These are phyloP conservation scores for Microdochium trichocladiopsis DNA, from an alignment of 2,329 filamentous ascomycete genomes.

Conservation along the genomic window DNA sequence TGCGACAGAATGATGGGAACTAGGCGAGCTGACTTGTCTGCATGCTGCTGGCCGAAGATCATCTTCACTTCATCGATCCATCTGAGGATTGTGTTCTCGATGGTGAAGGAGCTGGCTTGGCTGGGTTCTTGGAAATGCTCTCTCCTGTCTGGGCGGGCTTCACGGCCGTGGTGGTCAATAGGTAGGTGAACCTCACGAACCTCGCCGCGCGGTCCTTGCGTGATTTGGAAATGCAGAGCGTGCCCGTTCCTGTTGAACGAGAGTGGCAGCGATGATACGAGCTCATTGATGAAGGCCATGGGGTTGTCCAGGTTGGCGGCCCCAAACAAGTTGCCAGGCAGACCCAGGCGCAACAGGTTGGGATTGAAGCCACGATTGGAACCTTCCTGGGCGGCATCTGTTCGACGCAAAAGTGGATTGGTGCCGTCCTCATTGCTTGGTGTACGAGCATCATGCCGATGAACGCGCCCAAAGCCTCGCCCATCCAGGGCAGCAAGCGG, in stretches of 20 bases:
- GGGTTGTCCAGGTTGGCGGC: constrained; percentile 36
- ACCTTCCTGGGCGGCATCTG: constrained; percentile 33
- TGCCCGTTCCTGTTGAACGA: constrained; percentile 37
- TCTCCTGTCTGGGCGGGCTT: constrained; percentile 37
- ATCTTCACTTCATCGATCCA: constrained; percentile 90
- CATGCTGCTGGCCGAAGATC: constrained; percentile 63
- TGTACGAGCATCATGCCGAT: constrained; percentile 45
- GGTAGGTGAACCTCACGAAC: constrained; percentile 40
- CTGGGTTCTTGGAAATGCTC: constrained; percentile 53
- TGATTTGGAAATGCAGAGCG: constrained; percentile 54
- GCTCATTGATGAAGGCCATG: constrained; percentile 46
- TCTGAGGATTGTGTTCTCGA: constrained; percentile 64
- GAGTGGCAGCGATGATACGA: constrained; percentile 47
- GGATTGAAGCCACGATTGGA: constrained; percentile 40
- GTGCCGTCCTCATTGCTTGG: constrained; percentile 69
- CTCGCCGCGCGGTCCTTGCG: constrained; percentile 38
- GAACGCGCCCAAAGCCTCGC: constrained; percentile 38
- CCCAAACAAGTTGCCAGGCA: constrained; percentile 38
- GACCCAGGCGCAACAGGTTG: constrained; percentile 45
- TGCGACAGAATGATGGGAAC: constrained; percentile 62
- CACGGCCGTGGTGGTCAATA: constrained; percentile 24
- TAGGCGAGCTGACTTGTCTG: constrained; percentile 64
- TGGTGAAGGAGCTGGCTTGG: constrained; percentile 69
- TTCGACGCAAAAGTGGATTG: constrained; percentile 77
- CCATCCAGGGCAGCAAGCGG: constrained; percentile 18